Evolutionary conservation across 495 filamentous ascomycete genomes (phyloP).

Genomic region (Amphirosellinia nigrospora): DNA sequence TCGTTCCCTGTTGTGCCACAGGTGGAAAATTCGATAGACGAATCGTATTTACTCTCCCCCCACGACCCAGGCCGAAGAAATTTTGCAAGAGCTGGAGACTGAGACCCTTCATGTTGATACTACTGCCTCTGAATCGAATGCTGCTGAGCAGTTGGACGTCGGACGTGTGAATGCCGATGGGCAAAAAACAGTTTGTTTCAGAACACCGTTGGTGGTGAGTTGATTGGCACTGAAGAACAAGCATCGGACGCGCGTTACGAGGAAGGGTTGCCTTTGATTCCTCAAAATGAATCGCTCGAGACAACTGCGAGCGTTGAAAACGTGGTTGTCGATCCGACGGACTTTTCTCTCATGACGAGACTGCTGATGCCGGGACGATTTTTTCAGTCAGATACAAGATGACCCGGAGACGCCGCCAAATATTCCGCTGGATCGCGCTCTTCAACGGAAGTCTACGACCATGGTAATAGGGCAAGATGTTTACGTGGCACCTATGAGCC

Average conservation of each 20-base stretch:
- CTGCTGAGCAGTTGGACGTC: neutral
- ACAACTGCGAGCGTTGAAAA: constrained; percentile 18
- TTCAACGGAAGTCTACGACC: constrained; percentile 65
- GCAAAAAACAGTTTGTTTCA: constrained; percentile 25
- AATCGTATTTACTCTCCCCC: constrained; percentile 40
- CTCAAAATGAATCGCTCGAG: constrained; percentile 35
- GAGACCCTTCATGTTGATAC: constrained; percentile 36
- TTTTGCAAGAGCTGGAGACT: constrained; percentile 47
- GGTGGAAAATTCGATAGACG: constrained; percentile 33
- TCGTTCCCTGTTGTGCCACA: constrained; percentile 66
- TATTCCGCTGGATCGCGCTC: constrained; percentile 29
- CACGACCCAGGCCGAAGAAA: constrained; percentile 51
- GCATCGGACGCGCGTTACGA: constrained; percentile 59
- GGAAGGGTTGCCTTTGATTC: constrained; percentile 65
- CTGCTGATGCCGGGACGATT: constrained; percentile 54
- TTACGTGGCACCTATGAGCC: constrained; percentile 37
- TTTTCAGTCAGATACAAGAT: constrained; percentile 52
- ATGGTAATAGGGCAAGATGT: constrained; percentile 56
- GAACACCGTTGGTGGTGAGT: constrained; percentile 45
- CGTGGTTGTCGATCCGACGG: constrained; percentile 26
- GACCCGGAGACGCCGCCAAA: constrained; percentile 29
- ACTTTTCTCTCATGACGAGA: constrained; percentile 50
- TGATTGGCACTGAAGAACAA: constrained; percentile 44
- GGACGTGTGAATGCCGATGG: neutral
- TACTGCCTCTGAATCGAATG: constrained; percentile 6